Base-by-base conservation (phyloP, 805 yeast genomes). In the Candida maris region DNA sequence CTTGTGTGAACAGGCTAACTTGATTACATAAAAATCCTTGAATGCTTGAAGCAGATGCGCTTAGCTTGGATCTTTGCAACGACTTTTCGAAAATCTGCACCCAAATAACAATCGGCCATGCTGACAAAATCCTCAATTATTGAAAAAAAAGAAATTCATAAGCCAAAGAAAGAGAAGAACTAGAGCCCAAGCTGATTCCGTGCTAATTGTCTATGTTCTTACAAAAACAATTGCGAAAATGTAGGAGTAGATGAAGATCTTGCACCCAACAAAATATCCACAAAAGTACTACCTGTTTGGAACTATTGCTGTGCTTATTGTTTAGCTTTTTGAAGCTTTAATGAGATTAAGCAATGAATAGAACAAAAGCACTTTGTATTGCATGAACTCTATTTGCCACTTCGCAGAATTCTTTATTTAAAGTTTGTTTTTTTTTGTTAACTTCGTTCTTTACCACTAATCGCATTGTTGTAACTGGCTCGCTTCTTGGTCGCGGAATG, bases 171-270 rank as follows among this genome's bases (percentile, higher is more conserved):
- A 56, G 33, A 54, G 57, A 34, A 59, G 68, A n/a, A 60, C 62
- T 37, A 67, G 66, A 6, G 64, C 68, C 2, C 70, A 64, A 40
- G 61, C 66, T 3, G 70, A 64, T 37, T 61, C 60, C 39, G 65
- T 59, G 14, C 51, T 58, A 9, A 38, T 64, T 27, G 64, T n/a
- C 70, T 0, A 51, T 64, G 44, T 42, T 64, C 13, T 40, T 51
- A 32, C 67, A 62, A 34, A 69, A 61, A 34, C 42, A 48, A 14
- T 56, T n/a, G 58, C 28, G 64, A 65, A 3, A 70, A 69, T 3
- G 46, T 66, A 17, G 66, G 65, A 40, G 70, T 66, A 8, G 52
- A 61, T 24, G 54, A 56, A 36, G 51, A 56, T 21, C 35, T 34
- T 19, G 35, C 49, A 7, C 59, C 59, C 8, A 56, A 59, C n/a